Evolutionary conservation across 2,329 filamentous ascomycete genomes (phyloP).

Genomic region (Fusarium chlamydosporum): DNA sequence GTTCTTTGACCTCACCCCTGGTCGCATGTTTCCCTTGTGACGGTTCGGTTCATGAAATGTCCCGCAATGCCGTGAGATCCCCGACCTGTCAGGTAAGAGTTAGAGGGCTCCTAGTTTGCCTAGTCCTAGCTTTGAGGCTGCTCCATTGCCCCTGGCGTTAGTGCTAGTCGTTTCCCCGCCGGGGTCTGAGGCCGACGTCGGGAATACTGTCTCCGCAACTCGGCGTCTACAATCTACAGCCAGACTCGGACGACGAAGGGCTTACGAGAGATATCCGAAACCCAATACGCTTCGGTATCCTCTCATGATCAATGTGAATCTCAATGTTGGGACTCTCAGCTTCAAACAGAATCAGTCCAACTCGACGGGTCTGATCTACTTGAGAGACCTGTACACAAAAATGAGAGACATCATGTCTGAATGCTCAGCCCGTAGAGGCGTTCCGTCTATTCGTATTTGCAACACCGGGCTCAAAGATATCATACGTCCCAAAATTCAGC

Average conservation of each 20-base stretch:
- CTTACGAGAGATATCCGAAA: conserved; percentile 7
- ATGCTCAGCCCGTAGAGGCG: conserved; percentile 4
- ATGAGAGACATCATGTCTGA: not conserved
- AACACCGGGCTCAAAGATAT: conserved; percentile 24
- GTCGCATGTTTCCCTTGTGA: conserved; percentile 4
- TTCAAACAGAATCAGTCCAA: not conserved
- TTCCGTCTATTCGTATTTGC: conserved; percentile 13
- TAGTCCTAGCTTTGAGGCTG: conserved; percentile 3
- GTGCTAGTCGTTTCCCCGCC: conserved; percentile 3
- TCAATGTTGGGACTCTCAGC: not conserved
- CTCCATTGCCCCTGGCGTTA: conserved; percentile 24
- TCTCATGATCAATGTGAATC: not conserved
- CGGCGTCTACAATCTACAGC: conserved; percentile 2
- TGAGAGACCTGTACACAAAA: not conserved
- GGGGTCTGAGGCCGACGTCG: conserved; percentile 32
- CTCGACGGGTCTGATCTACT: not conserved
- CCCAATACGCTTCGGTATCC: not conserved
- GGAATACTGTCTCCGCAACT: conserved; percentile 16
- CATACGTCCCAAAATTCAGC: conserved; percentile 22
- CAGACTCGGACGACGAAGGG: not conserved
- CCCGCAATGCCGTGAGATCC: conserved; percentile 40
- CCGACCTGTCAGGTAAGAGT: conserved; percentile 24
- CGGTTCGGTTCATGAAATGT: not conserved
- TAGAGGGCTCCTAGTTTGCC: not conserved
- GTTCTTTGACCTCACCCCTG: conserved; percentile 28